phyloP scores from a whole-genome alignment of 2,329 filamentous ascomycete species.

The Cladosporium sp. region DNA sequence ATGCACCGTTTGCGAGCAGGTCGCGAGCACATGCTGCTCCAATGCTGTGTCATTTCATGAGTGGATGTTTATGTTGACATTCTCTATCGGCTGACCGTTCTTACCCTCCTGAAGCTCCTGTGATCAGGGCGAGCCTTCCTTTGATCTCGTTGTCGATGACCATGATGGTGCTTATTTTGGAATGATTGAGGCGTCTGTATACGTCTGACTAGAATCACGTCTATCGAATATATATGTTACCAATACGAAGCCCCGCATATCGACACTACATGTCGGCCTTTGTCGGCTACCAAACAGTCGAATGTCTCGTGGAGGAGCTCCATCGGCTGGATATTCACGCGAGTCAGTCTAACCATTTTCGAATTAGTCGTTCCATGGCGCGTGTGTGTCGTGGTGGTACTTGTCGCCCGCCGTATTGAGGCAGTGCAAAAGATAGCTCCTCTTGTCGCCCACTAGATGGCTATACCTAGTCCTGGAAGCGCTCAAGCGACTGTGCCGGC shows the following conservation, averaged over 20 bases:
- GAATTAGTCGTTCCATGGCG: background rate
- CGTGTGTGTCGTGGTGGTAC: background rate
- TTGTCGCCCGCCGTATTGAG: slow-evolving; percentile 8
- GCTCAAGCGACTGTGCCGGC: slow-evolving; percentile 15
- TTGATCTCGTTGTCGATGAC: slow-evolving; percentile 45
- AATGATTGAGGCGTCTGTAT: background rate
- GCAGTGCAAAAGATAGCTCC: slow-evolving; percentile 21
- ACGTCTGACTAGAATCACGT: background rate
- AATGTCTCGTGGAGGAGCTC: background rate
- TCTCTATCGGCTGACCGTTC: slow-evolving; percentile 16
- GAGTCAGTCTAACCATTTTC: background rate
- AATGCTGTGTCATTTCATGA: slow-evolving; percentile 49
- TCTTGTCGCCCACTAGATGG: slow-evolving; percentile 8
- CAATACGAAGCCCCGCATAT: background rate
- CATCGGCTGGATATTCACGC: background rate
- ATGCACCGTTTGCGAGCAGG: slow-evolving; percentile 55
- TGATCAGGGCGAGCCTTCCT: slow-evolving; percentile 60
- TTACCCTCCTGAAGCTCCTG: slow-evolving; percentile 64
- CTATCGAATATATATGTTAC: background rate
- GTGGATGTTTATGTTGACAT: background rate
- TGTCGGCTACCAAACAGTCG: background rate
- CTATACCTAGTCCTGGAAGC: background rate
- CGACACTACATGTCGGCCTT: background rate
- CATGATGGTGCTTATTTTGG: slow-evolving; percentile 21
- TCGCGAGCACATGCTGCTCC: slow-evolving; percentile 60